phyloP scores from a whole-genome alignment of 2,329 filamentous ascomycete genomes.

The Trichoderma polysporum region DNA sequence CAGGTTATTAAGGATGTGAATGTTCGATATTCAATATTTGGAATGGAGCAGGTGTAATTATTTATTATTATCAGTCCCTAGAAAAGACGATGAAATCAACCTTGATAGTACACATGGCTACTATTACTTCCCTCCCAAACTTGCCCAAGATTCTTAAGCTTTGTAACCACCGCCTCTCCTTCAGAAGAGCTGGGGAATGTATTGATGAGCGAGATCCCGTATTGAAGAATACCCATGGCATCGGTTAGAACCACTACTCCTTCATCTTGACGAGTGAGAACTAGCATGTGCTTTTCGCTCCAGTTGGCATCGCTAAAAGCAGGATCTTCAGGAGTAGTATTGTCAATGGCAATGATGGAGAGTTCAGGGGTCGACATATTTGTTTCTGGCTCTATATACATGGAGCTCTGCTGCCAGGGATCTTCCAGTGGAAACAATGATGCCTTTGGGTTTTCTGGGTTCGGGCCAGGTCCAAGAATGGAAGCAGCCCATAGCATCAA shows the following conservation, averaged over 20 bases:
- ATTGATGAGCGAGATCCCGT: slow-evolving; percentile 12
- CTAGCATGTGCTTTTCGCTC: not conserved
- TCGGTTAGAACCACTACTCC: not conserved
- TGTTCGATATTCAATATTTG: not conserved
- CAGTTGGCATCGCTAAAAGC: not conserved
- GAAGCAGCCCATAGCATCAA: slow-evolving; percentile 64
- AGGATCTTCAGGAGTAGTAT: not conserved
- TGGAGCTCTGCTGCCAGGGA: not conserved
- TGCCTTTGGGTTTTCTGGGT: not conserved
- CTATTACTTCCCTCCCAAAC: not conserved
- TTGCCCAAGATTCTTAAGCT: not conserved
- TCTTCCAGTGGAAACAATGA: not conserved
- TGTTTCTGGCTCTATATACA: not conserved
- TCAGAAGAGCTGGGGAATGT: not conserved
- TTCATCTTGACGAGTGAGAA: not conserved
- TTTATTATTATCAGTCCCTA: too few relatives aligned
- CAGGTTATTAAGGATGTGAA: not conserved
- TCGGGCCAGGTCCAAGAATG: slow-evolving; percentile 33
- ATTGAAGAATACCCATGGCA: not conserved
- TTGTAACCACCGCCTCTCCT: not conserved
- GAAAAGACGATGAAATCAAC: not conserved
- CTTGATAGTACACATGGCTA: not conserved
- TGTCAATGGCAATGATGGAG: not conserved
- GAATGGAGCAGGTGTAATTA: not conserved
- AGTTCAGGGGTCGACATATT: not conserved